phyloP scores from a whole-genome alignment of 2,329 filamentous ascomycete genomes.

The Piedraia hortae region DNA sequence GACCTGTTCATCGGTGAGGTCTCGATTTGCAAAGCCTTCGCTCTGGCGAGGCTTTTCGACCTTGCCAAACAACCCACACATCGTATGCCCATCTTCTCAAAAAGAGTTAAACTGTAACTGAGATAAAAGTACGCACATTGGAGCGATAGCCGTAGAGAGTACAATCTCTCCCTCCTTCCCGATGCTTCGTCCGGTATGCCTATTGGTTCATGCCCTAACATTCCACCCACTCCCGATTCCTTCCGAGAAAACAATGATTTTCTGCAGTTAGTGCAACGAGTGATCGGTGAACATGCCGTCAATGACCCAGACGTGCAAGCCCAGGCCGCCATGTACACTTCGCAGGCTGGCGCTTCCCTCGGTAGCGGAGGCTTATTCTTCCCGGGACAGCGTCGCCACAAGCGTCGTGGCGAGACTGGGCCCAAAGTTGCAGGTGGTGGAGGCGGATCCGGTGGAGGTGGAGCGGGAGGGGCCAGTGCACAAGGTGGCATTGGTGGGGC shows the following conservation, averaged over 20 bases:
- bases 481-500: conserved; percentile 31
- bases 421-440: conserved; percentile 11
- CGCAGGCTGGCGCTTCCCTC: conserved; percentile 27
- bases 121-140: not conserved
- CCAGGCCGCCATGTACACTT: conserved; percentile 32
- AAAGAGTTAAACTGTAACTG: not conserved
- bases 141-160: too few relatives aligned
- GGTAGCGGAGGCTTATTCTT: conserved; percentile 24
- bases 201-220: conserved; percentile 25
- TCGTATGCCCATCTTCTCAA: conserved; percentile 4
- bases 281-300: conserved; percentile 25
- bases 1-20: too few relatives aligned
- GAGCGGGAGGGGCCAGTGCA: conserved; percentile 27
- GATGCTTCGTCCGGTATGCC: conserved; percentile 25
- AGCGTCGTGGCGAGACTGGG: conserved; percentile 4
- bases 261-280: conserved; percentile 26
- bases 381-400: conserved; percentile 11
- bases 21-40: too few relatives aligned
- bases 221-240: conserved; percentile 28
- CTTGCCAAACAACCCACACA: conserved; percentile 13
- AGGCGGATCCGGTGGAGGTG: conserved; percentile 18
- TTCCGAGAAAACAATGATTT: conserved; percentile 30
- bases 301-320: conserved; percentile 28
- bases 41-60: not conserved
- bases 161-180: conserved; percentile 29